Conservation (phyloP, 805 yeast species). For the Komagataella phaffii region DNA sequence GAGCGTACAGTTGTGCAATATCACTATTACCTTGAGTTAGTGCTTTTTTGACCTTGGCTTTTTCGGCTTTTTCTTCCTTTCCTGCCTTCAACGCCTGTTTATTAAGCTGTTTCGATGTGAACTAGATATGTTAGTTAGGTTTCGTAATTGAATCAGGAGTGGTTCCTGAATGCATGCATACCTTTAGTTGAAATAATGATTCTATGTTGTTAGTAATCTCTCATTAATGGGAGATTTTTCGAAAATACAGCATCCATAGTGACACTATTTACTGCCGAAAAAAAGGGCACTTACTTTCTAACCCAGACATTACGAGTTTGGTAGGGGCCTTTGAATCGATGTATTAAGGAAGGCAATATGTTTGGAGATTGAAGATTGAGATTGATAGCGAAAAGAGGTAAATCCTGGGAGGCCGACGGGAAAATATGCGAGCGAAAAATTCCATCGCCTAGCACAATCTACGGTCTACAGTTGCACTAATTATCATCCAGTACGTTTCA, state of each 20-base stretch:
- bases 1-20: constrained; percentile 88
- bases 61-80: constrained; percentile 80
- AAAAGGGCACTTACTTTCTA: constrained; percentile 22
- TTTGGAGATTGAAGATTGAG: not conserved
- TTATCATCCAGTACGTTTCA: not conserved
- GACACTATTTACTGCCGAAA: not conserved
- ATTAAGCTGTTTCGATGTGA: constrained; percentile 87
- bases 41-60: constrained; percentile 83
- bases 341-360: not conserved
- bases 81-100: constrained; percentile 86
- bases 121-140: constrained; percentile 20
- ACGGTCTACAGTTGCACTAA: not conserved
- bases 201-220: constrained; percentile 17
- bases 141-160: not conserved
- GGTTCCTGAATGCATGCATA: constrained; percentile 11
- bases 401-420: not conserved
- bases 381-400: not conserved
- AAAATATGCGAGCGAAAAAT: not conserved
- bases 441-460: not conserved
- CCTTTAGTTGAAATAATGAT: constrained; percentile 52
- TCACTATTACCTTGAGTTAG: constrained; percentile 77
- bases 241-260: too few species aligned
- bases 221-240: constrained; percentile 4
- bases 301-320: constrained; percentile 20
- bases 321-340: not conserved